phyloP scores from a whole-genome alignment of 768 basidiomycete species.

The Panaeolus cyanescens region DNA sequence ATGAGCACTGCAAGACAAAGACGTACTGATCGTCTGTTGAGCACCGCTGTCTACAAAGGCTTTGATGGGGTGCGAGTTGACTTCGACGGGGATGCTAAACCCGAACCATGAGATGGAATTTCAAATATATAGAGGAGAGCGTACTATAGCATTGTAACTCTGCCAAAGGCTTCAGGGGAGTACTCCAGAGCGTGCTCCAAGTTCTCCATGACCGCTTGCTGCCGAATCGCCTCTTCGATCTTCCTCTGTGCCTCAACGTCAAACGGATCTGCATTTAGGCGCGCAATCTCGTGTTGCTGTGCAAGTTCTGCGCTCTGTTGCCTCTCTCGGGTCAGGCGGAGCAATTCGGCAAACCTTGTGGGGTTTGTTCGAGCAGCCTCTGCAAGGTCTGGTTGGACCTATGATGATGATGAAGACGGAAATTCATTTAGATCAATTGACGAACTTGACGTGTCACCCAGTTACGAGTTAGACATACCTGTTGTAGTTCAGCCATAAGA shows the following conservation, averaged over 20 bases:
- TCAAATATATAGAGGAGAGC: constrained; percentile 26
- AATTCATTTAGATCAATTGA: background rate
- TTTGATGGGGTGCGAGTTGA: constrained; percentile 87
- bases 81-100: constrained; percentile 82
- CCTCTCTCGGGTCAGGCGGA: constrained; percentile 61
- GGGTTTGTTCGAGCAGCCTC: constrained; percentile 70
- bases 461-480: constrained; percentile 43
- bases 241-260: constrained; percentile 88
- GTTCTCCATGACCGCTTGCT: constrained; percentile 90
- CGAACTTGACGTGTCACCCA: background rate
- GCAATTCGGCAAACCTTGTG: constrained; percentile 71
- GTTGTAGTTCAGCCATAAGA: constrained; percentile 72
- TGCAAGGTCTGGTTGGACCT: constrained; percentile 86
- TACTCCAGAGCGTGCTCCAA: constrained; percentile 93
- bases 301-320: constrained; percentile 55
- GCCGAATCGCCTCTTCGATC: constrained; percentile 93
- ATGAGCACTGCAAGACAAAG: background rate
- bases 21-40: constrained; percentile 92
- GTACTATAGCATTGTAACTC: constrained; percentile 96
- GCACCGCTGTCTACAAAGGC: constrained; percentile 99
- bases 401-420: constrained; percentile 3
- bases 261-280: constrained; percentile 85
- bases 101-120: background rate
- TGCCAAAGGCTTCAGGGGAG: constrained; percentile 90
- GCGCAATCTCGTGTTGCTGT: constrained; percentile 61